Conservation (phyloP, 2,329 filamentous ascomycete species). For the Exophiala alcalophila region DNA sequence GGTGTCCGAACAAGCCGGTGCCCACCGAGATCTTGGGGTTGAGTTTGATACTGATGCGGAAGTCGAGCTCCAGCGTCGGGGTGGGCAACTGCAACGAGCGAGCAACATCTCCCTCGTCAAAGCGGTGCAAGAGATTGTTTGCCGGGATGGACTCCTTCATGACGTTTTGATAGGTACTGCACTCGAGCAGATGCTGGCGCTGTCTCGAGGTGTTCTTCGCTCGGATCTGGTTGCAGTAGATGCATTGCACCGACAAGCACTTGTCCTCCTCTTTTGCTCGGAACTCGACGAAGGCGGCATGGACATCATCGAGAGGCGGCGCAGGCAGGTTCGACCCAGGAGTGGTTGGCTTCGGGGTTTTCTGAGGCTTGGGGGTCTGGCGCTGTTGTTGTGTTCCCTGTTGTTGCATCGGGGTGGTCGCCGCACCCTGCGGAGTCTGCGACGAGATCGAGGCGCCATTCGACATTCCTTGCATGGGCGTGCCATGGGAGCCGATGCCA, state of each 20-base stretch:
- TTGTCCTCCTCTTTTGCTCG: slow-evolving; percentile 32
- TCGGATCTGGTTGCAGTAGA: slow-evolving; percentile 50
- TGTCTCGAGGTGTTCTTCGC: slow-evolving; percentile 52
- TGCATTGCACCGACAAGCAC: slow-evolving; percentile 50
- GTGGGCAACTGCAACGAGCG: slow-evolving; percentile 48
- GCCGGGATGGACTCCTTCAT: slow-evolving; percentile 54
- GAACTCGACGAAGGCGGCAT: slow-evolving; percentile 48
- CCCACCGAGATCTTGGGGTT: slow-evolving; percentile 51
- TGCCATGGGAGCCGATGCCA: slow-evolving; percentile 44
- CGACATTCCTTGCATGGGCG: slow-evolving; percentile 43
- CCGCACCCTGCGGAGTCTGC: slow-evolving; percentile 13
- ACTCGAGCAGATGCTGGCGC: slow-evolving; percentile 50
- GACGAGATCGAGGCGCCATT: slow-evolving; percentile 36
- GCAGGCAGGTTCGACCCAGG: slow-evolving; percentile 40
- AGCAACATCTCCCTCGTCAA: slow-evolving; percentile 49
- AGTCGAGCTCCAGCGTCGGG: slow-evolving; percentile 50
- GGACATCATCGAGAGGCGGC: slow-evolving; percentile 49
- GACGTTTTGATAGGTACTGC: slow-evolving; percentile 49
- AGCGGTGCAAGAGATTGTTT: slow-evolving; percentile 51
- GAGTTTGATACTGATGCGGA: slow-evolving; percentile 53
- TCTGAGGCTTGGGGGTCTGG: slow-evolving; percentile 24
- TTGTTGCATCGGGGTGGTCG: slow-evolving; percentile 20
- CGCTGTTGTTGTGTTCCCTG: no score
- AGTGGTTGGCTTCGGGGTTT: slow-evolving; percentile 26
- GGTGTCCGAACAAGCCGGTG: slow-evolving; percentile 47